Evolutionary conservation across 805 yeast species (phyloP), one percentile per base, ranked within the genome.

Genomic region (Barnettozyma botsteinii): DNA sequence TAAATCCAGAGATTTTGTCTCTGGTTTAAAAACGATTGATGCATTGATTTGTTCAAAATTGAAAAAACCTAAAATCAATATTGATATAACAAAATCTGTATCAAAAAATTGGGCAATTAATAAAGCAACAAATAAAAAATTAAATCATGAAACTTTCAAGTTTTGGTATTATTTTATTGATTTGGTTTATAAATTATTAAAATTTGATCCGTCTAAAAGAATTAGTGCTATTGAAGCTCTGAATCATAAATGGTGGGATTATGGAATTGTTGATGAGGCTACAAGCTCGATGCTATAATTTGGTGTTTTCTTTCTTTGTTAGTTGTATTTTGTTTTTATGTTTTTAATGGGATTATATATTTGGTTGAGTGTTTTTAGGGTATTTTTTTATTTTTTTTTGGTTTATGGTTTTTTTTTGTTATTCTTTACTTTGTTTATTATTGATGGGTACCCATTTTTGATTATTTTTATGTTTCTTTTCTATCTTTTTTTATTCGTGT

Each of bases 81-180:
- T 55, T 33, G 49, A 55, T 40, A 52, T 55, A 33, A 37, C 46
- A 20, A 47, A 48, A 12, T 45, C 55, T 3, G 22, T 55, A 4
- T 33, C 40, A 18, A 42, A 38, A 28, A 55, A 51, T 27, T 54
- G 55, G 55, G 48, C 40, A 9, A 24, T 18, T 11, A 53, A 52
- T 39, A 59, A 57, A 43, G 13, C 23, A 9, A n/a, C 19, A 7
- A 65, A 67, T 42, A 61, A 58, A 46, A 59, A 62, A 41, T 46
- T 62, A 51, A 68, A 79, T 62, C 59, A 68, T 59, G 83, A 82
- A 32, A 76, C 79, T 41, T 82, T 82, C 57, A 70, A 76, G 33
- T 87, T 87, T 60, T 89, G 97, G 96, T 83, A 75, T 67, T 74
- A 73, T 61, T 88, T 88, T 59, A 64, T 72, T 37, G 95, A 86